Evolutionary conservation across 441 rosid genomes (phyloP), one percentile per base, ranked within the genome.

Genomic region (Iberis amara): DNA sequence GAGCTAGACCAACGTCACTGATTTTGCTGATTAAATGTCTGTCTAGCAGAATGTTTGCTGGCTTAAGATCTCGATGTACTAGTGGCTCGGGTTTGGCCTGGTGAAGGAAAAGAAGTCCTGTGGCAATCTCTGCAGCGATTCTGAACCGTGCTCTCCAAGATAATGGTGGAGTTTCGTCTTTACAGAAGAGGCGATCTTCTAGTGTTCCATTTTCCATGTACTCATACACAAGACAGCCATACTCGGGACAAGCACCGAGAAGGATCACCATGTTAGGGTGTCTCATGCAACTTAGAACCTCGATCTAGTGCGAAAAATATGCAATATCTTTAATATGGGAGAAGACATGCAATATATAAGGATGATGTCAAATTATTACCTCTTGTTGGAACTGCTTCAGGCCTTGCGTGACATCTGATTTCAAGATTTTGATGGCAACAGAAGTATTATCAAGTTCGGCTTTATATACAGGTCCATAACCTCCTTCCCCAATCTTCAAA

Each of bases 31-130:
- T 68, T 6, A 66, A 66, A 49, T 82, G 75, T 2, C 50, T 21
- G 66, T 81, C 94, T 30, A 85, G 48, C 24, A 88, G 82, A 60
- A 85, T 82, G 65, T 88, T 85, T 10, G 77, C 87, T 33, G 96
- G 96, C 76, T 88, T 88, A 21, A 88, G 83, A 64, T 88, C 96
- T 0, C 86, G 83, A 54, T 85, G 94, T 8, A 88, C 89, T 5
- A 82, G 50, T 7, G 96, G 85, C 57, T 85, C 89, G 11, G 94
- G 96, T 67, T 78, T 82, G 43, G 78, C 70, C 59, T 82, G 82
- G 64, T 85, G 94, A 45, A 88, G 86, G 70, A 79, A 88, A 56
- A 75, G 75, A 23, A 88, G 83, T 18, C 73, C 83, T 1, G 82
- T 69, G 59, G 79, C 82, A 5, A 88, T 85, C 61, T 88, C 91